Conservation (phyloP, 2,329 filamentous ascomycete species). For the Ophiocordyceps camponoti-floridani region DNA sequence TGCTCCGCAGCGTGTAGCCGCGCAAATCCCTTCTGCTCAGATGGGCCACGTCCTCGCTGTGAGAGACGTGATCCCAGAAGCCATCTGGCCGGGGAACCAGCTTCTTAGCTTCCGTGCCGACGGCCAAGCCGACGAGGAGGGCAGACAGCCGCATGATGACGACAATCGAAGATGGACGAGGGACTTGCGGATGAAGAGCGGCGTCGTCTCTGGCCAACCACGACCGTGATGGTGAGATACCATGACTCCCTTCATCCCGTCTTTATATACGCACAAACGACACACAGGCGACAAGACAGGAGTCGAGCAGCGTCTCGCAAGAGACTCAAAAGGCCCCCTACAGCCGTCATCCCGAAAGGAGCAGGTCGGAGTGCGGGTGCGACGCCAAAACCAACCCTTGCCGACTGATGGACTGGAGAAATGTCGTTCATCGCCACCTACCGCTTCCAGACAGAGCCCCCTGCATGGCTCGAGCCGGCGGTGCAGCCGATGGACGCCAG, state of each 20-base stretch:
- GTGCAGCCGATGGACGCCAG: too few relatives aligned
- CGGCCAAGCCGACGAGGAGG: background rate
- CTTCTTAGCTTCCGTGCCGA: background rate
- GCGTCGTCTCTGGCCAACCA: background rate
- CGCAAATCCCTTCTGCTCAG: background rate
- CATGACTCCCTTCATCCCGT: background rate
- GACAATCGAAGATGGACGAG: background rate
- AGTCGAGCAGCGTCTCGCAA: background rate
- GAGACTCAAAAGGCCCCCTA: background rate
- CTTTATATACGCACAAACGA: background rate
- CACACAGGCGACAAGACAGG: background rate
- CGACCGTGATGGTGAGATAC: background rate
- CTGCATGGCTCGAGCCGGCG: too few relatives aligned
- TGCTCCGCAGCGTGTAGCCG: slow-evolving; percentile 71
- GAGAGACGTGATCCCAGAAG: slow-evolving; percentile 1
- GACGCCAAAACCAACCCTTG: background rate
- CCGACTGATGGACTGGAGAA: too few relatives aligned
- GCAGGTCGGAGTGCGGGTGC: background rate
- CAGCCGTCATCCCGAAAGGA: background rate
- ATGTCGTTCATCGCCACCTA: too few relatives aligned
- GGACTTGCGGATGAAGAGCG: background rate
- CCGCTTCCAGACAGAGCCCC: too few relatives aligned
- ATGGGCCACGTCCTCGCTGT: background rate
- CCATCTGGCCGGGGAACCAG: background rate
- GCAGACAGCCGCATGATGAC: slow-evolving; percentile 1